Evolutionary conservation across 345 rosid genomes (phyloP).

Genomic region (Eucalyptus polyanthemos): DNA sequence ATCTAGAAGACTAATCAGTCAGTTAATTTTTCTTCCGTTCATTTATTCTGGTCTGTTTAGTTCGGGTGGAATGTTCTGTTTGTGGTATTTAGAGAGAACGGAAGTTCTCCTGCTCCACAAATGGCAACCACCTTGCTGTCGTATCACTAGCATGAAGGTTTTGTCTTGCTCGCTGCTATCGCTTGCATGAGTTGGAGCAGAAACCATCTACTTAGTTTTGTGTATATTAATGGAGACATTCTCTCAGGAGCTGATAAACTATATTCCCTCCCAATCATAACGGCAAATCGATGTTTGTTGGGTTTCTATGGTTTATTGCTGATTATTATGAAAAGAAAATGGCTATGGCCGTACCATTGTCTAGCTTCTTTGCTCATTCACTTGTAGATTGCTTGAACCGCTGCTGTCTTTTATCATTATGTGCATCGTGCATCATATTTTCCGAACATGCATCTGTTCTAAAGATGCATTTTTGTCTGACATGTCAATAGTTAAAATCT

Average conservation of each 20-base stretch:
- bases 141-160: neutral
- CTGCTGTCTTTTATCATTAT: neutral
- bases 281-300: neutral
- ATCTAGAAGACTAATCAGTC: constrained; percentile 13
- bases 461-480: neutral
- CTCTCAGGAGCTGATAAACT: neutral
- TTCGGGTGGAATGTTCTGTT: neutral
- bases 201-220: neutral
- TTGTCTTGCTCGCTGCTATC: neutral
- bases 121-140: neutral
- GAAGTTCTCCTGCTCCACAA: neutral
- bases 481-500: neutral
- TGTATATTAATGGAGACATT: neutral
- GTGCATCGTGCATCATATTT: neutral
- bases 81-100: neutral
- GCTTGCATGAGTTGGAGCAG: neutral
- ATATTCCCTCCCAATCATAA: neutral
- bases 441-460: neutral
- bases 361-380: neutral
- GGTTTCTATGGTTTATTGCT: neutral
- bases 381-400: neutral
- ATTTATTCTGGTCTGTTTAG: neutral
- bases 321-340: neutral
- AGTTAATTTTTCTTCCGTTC: neutral
- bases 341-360: neutral